phyloP scores from a whole-genome alignment of 306 rosid genomes.

The Glycine tomentella region DNA sequence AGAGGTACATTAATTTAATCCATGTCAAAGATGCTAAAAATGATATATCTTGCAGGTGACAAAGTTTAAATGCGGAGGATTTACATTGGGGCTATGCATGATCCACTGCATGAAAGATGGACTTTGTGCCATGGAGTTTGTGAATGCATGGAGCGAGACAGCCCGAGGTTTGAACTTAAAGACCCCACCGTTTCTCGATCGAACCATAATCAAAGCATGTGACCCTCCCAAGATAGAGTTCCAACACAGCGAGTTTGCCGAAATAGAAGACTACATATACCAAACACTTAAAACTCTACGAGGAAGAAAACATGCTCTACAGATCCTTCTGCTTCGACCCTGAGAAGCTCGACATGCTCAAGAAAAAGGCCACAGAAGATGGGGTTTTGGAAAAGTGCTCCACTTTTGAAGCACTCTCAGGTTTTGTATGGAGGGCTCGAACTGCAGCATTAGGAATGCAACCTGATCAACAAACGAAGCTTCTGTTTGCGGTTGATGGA shows the following conservation, averaged over 20 bases:
- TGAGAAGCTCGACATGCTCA: constrained; percentile 62
- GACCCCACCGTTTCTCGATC: constrained; percentile 62
- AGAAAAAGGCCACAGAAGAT: constrained; percentile 65
- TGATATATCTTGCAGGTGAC: constrained; percentile 57
- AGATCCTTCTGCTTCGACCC: constrained; percentile 66
- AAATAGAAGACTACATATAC: constrained; percentile 76
- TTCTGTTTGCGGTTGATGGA: constrained; percentile 85
- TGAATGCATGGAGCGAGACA: constrained; percentile 75
- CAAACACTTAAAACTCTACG: constrained; percentile 54
- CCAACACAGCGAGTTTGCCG: constrained; percentile 66
- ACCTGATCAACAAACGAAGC: constrained; percentile 73
- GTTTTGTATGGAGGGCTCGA: constrained; percentile 86
- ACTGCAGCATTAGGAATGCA: constrained; percentile 67
- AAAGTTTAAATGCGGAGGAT: constrained; percentile 85
- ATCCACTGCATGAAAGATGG: constrained; percentile 84
- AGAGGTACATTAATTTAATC: neutral
- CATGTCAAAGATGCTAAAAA: neutral
- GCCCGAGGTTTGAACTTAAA: constrained; percentile 71
- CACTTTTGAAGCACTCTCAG: constrained; percentile 74
- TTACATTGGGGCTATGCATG: constrained; percentile 64
- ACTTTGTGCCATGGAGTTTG: constrained; percentile 71
- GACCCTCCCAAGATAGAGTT: constrained; percentile 68
- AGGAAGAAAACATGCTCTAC: constrained; percentile 62
- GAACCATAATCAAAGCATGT: constrained; percentile 74
- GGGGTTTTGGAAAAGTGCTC: constrained; percentile 67